Evolutionary conservation across 164 flowering plant species (phyloP).

Genomic region (Tinospora cordifolia): DNA sequence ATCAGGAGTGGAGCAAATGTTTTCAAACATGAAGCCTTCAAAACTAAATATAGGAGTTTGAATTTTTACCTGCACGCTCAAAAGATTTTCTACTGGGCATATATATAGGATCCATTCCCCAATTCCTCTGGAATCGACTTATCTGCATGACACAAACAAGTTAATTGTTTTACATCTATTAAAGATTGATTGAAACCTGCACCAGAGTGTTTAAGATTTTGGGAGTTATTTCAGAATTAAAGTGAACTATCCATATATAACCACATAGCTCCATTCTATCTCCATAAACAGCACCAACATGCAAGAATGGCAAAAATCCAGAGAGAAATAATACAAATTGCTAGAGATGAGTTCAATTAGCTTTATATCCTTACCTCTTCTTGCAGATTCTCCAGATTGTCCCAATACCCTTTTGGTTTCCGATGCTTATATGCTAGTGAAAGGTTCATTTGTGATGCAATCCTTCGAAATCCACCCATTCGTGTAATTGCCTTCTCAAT

Average conservation of each 20-base stretch:
- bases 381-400: slow-evolving; percentile 73
- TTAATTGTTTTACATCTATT: background rate
- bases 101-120: slow-evolving; percentile 86
- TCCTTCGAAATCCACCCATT: slow-evolving; percentile 90
- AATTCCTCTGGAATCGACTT: slow-evolving; percentile 62
- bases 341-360: background rate
- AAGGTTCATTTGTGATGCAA: slow-evolving; percentile 73
- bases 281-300: background rate
- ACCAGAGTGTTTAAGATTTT: background rate
- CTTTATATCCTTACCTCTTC: slow-evolving; percentile 51
- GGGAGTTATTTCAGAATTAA: background rate
- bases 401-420: slow-evolving; percentile 96
- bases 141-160: slow-evolving; percentile 35
- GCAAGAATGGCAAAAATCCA: background rate
- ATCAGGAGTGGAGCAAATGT: background rate
- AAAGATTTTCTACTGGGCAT: slow-evolving; percentile 95
- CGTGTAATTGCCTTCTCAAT: slow-evolving; percentile 90
- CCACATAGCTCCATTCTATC: background rate
- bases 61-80: slow-evolving; percentile 74
- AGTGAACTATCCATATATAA: background rate
- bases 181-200: background rate
- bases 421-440: slow-evolving; percentile 90
- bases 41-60: background rate
- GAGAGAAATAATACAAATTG: background rate
- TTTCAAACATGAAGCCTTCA: background rate